A percentile compares a stretch with the other conserved stretches of the same genome.
Evolutionary conservation across 1,284 basidiomycete species (phyloP).

Genomic region (Amylostereum areolatum): DNA sequence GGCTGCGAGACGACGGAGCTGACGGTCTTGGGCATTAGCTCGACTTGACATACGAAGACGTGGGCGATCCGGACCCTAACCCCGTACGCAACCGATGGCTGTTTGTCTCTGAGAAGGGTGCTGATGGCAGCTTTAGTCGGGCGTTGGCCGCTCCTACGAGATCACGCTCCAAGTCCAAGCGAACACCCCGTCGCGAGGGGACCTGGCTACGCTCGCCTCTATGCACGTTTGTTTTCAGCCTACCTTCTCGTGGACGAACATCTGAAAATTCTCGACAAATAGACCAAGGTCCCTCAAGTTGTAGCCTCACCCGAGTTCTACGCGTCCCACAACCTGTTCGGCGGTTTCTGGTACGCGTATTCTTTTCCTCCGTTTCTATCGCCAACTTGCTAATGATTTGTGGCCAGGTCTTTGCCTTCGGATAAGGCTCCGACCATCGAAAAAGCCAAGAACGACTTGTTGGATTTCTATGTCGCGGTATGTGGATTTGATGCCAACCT

Average conservation of each 20-base stretch:
- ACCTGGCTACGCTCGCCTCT: slow-evolving; percentile 24
- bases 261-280: no score
- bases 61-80: slow-evolving; percentile 34
- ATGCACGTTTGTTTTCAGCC: slow-evolving; percentile 21
- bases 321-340: slow-evolving; percentile 30
- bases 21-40: slow-evolving; percentile 18
- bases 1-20: slow-evolving; percentile 18
- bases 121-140: no score
- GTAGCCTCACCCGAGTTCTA: slow-evolving; percentile 32
- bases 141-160: slow-evolving; percentile 35
- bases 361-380: no score
- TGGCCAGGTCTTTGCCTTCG: background rate
- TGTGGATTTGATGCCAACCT: no score
- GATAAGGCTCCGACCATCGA: slow-evolving; percentile 25
- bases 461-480: slow-evolving; percentile 36
- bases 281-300: slow-evolving; percentile 29
- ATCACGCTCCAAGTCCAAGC: slow-evolving; percentile 27
- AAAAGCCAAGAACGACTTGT: slow-evolving; percentile 28
- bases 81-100: no score
- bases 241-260: no score
- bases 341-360: slow-evolving; percentile 28
- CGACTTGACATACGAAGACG: slow-evolving; percentile 37
- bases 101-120: no score
- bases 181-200: slow-evolving; percentile 26
- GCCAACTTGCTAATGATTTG: no score